phyloP scores from a whole-genome alignment of 805 yeast genomes.

The Barnettozyma pratensis region DNA sequence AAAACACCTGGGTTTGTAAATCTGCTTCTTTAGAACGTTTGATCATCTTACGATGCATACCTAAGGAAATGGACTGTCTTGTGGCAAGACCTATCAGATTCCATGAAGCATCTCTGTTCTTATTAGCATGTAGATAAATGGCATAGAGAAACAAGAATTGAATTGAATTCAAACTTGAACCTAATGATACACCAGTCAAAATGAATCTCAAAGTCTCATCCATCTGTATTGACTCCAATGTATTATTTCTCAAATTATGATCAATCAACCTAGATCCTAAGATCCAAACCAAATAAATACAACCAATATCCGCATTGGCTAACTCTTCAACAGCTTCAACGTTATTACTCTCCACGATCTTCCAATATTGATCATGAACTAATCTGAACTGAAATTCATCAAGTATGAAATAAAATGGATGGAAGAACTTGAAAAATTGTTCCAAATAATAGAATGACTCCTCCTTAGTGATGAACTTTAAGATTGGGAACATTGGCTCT shows the following conservation, averaged over 20 bases:
- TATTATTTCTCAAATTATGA: conserved; percentile 8
- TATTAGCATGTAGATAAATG: conserved; percentile 38
- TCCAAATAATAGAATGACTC: conserved; percentile 34
- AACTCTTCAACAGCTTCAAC: conserved; percentile 7
- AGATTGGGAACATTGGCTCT: conserved; percentile 33
- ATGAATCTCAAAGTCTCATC: conserved; percentile 38
- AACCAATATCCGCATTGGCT: conserved; percentile 29
- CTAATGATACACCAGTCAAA: conserved; percentile 37
- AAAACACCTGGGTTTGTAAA: conserved; percentile 30
- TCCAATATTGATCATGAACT: conserved; percentile 37
- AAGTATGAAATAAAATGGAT: conserved; percentile 40
- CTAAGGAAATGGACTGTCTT: conserved; percentile 44
- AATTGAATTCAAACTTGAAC: conserved; percentile 41
- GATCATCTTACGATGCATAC: conserved; percentile 37
- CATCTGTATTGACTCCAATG: conserved; percentile 25
- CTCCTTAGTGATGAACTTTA: conserved; percentile 27
- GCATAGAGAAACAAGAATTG: conserved; percentile 38
- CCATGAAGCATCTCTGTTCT: conserved; percentile 45
- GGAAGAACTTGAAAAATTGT: conserved; percentile 37
- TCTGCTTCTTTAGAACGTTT: conserved; percentile 17
- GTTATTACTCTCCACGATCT: neutral
- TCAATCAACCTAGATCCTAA: conserved; percentile 22
- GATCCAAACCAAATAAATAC: conserved; percentile 42
- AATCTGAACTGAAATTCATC: conserved; percentile 29
- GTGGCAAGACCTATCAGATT: conserved; percentile 42